Base-by-base conservation (phyloP, 1,284 basidiomycete genomes). In the Cerrena zonata region DNA sequence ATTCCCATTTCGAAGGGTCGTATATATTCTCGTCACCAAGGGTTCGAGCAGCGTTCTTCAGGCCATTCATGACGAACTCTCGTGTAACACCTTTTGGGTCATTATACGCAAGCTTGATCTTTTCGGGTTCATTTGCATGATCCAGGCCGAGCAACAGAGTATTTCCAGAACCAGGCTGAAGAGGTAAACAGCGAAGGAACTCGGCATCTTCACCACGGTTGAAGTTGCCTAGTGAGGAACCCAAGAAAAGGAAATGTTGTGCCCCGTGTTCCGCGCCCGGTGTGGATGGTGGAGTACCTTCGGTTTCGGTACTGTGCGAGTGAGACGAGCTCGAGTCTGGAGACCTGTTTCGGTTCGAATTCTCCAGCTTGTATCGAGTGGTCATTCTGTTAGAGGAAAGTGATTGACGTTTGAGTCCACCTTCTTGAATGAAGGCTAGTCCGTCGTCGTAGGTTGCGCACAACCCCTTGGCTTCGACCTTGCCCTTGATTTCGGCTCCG, bases 141-240 rank as follows among this genome's bases (percentile, higher is more conserved):
- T 99, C 95, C 45, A 98, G 73, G 3, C 94, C 94, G 21, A 98
- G 67, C 2, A 90, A 68, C 5, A 90, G 69, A 0, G 86, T 89
- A 62, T 89, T 86, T 3, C 82, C 81, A 19, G 71, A 75, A 5
- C 82, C 84, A 3, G 87, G 71, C 10, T 86, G 81, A 41, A 99
- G 75, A 11, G 92, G 91, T 21, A 96, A 74, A 1, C 81, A 80
- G 12, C 77, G 77, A 48, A 99, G 78, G 70, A 99, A 97, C 0
- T 77, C 71, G 1, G 78, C 78, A 5, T 87, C 90, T 23, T 79
- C 85, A 15, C 76, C 73, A 22, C 92, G 81, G n/a, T 75, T 67
- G 66, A 98, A 97, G 72, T 98, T 98, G 12, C 95, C 95, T 12
- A 98, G 71, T 0, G 92, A 93, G 0, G 91, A 95, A 0, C 95